phyloP scores from a whole-genome alignment of 2,329 filamentous ascomycete genomes.

The Thermoascus crustaceus region DNA sequence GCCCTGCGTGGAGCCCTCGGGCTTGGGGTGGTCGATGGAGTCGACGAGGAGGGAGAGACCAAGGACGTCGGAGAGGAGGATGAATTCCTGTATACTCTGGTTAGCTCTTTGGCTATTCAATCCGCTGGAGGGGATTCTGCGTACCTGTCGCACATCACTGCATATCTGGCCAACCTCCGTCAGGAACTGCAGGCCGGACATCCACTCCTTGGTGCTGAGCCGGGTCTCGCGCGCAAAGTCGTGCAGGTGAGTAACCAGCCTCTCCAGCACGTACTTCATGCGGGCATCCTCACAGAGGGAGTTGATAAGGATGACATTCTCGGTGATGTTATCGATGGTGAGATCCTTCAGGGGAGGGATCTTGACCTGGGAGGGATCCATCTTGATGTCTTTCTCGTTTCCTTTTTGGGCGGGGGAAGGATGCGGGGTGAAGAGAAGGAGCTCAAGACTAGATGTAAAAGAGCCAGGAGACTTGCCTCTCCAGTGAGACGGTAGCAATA shows the following conservation, averaged over 20 bases:
- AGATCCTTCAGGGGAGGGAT: conserved; percentile 54
- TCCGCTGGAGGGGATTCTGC: conserved; percentile 15
- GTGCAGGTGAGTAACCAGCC: conserved; percentile 68
- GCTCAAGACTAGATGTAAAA: no score
- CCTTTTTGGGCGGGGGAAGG: not conserved
- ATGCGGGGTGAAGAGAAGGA: no score
- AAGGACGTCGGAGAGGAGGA: conserved; percentile 71
- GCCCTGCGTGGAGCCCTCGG: conserved; percentile 60
- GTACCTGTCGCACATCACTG: conserved; percentile 59
- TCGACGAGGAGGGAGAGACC: conserved; percentile 74
- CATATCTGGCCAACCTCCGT: conserved; percentile 66
- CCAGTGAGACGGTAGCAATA: no score
- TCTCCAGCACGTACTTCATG: conserved; percentile 63
- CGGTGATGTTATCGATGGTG: conserved; percentile 71
- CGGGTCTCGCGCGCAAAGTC: conserved; percentile 74
- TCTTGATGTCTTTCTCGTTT: conserved; percentile 11
- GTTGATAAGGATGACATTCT: conserved; percentile 68
- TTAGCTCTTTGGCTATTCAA: no score
- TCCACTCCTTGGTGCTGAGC: conserved; percentile 70
- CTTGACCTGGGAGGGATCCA: conserved; percentile 36
- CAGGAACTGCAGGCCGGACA: conserved; percentile 63
- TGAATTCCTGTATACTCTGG: no score
- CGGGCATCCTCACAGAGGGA: conserved; percentile 58
- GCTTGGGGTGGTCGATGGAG: conserved; percentile 76
- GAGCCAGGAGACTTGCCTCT: no score